Base-by-base conservation (phyloP, 2,329 filamentous ascomycete species). In the Cercospora brassicicola region DNA sequence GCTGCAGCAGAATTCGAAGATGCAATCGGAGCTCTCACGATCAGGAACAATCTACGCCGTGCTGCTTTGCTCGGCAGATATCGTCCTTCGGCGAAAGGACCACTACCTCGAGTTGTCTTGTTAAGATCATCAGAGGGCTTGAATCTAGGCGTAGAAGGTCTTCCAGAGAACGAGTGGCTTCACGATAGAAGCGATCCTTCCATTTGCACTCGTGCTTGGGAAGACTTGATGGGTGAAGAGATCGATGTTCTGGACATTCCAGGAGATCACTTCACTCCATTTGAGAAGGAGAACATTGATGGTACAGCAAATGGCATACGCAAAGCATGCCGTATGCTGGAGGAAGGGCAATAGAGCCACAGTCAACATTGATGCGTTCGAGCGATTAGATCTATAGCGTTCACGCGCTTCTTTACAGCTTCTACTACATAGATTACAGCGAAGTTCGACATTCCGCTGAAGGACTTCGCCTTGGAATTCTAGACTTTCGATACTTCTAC, bases 261-360 rank as follows among this genome's bases (percentile, higher is more conserved):
- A 39, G 65, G 65, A n/a, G 65, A 67, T 45, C 65, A 67, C 5
- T 67, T 67, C 26, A 62, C 60, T 23, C 65, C 65, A 1, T 67
- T 67, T 31, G 65, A 67, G 51, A 31, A 48, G n/a, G 59, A 64
- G 2, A 62, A 67, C 13, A 55, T 67, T 13, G 33, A 67, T 13
- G 59, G 65, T 23, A 67, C 65, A 15, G 42, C 65, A 6, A 33
- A 39, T 26, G 65, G 48, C 2, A 62, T 67, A 55, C 60, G 51
- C 7, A 20, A 36, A 10, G 65, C 65, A 2, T 67, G 65, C 28
- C 23, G 45, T 23, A 67, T 63, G 48, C 30, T 67, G 36, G 45
- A 67, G 23, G 30, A 26, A 8, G 30, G 31, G 9, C 15, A 26
- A 31, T 31, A 48, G 55, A 33, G 28, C n/a, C 10, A n/a, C 15